phyloP scores from a whole-genome alignment of 495 filamentous ascomycete species.

The Opeltia flavorubescens region DNA sequence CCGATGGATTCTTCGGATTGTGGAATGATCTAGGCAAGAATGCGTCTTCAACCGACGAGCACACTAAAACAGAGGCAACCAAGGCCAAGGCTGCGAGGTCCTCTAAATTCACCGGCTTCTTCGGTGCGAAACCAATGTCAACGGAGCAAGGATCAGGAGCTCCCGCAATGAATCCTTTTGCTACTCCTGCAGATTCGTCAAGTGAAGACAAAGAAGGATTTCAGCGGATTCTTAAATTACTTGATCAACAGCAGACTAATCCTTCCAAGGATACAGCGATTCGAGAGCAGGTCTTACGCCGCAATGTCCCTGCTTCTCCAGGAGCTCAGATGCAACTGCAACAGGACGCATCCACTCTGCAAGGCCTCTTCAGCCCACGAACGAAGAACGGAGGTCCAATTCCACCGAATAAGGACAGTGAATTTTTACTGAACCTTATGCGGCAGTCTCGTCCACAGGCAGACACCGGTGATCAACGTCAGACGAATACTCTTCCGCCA shows the following conservation, averaged over 20 bases:
- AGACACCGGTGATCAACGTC: slow-evolving; percentile 21
- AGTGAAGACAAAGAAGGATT: slow-evolving; percentile 81
- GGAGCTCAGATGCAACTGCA: slow-evolving; percentile 23
- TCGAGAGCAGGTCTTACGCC: slow-evolving; percentile 13
- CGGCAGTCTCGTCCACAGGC: slow-evolving; percentile 30
- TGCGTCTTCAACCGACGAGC: slow-evolving; percentile 18
- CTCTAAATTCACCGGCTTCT: slow-evolving; percentile 76
- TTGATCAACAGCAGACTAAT: slow-evolving; percentile 33
- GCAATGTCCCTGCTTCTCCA: slow-evolving; percentile 12
- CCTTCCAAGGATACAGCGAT: slow-evolving; percentile 2
- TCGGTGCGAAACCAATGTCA: slow-evolving; percentile 49
- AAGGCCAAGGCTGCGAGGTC: slow-evolving; percentile 34
- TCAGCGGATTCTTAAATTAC: slow-evolving; percentile 72
- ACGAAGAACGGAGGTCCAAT: slow-evolving; percentile 15
- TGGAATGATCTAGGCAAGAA: slow-evolving; percentile 36
- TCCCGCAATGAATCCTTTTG: slow-evolving; percentile 16
- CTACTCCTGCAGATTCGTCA: slow-evolving; percentile 29
- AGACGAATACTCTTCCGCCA: slow-evolving; percentile 19
- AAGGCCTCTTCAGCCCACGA: slow-evolving; percentile 20
- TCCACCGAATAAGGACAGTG: slow-evolving; percentile 29
- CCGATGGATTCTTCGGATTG: slow-evolving; percentile 71
- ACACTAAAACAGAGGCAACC: slow-evolving; percentile 2
- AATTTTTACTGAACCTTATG: slow-evolving; percentile 39
- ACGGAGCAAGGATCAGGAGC: slow-evolving; percentile 39
- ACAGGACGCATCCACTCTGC: slow-evolving; percentile 21